Percentiles rank a stretch among this genome's conserved stretches.
These are phyloP conservation scores for Colletotrichum navitas DNA, from an alignment of 2,329 filamentous ascomycete species.

Conservation along the genomic window DNA sequence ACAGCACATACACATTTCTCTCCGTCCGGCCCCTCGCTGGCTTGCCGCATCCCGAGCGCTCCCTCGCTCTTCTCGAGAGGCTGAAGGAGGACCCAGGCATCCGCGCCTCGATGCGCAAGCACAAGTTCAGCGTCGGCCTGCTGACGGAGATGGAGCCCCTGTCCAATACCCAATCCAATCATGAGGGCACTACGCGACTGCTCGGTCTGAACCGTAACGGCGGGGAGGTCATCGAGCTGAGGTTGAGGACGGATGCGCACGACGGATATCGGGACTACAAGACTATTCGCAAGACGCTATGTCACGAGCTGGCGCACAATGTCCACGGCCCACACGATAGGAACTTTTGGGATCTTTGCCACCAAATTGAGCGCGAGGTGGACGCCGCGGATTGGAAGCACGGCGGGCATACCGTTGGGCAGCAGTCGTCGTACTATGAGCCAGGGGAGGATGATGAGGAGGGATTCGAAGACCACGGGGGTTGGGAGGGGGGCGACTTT, in stretches of 20 bases:
- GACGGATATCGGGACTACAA: conserved; percentile 95
- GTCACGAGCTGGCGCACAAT: conserved; percentile 95
- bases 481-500: conserved; percentile 84
- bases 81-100: conserved; percentile 89
- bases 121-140: conserved; percentile 86
- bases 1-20: conserved; percentile 83
- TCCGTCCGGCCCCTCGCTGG: conserved; percentile 80
- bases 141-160: conserved; percentile 97
- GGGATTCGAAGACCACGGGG: conserved; percentile 75
- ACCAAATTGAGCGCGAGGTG: conserved; percentile 89
- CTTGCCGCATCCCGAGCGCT: conserved; percentile 81
- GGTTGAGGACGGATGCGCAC: conserved; percentile 91
- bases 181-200: conserved; percentile 80
- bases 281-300: conserved; percentile 90
- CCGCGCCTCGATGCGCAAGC: conserved; percentile 82
- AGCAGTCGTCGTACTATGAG: conserved; percentile 72
- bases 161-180: conserved; percentile 77
- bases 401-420: conserved; percentile 75
- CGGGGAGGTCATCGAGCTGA: conserved; percentile 90
- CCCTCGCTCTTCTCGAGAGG: conserved; percentile 78
- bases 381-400: conserved; percentile 82
- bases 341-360: conserved; percentile 90
- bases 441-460: conserved; percentile 64
- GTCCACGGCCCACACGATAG: conserved; percentile 87
- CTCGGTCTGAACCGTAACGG: conserved; percentile 88